Evolutionary conservation across 306 rosid species (phyloP), one percentile per base, ranked within the genome.

Genomic region (Prunus padus): DNA sequence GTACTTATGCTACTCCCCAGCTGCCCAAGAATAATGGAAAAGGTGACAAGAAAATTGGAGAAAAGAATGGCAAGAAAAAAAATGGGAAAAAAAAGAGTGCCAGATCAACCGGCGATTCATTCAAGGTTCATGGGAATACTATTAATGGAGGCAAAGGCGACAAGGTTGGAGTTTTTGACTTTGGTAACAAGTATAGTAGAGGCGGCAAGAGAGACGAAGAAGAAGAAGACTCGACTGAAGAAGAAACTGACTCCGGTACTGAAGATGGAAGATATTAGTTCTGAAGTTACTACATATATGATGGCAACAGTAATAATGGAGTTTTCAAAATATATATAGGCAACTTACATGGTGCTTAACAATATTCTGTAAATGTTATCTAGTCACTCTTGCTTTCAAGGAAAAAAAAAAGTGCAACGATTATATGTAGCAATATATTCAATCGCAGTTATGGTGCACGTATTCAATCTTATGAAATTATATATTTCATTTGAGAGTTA

Each of bases 201-300:
- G 69, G 69, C 16, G 1, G 8, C 47, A 65, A 65, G 11, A 33
- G 40, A 65, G 69, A 37, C 1, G 69, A 63, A 7, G 67, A 37
- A 23, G 42, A 37, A 37, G 42, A 37, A 37, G 42, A 37, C 9
- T 65, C 69, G 47, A 65, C 47, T 64, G 69, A 64, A 31, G 69
- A 64, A 64, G 69, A 65, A 37, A 65, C 23, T 65, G 69, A 65
- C 47, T 64, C 49, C 69, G 19, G 69, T 37, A 23, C 40, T 65
- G 50, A 65, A 65, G 69, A 33, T 26, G 28, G 37, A 18, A 46
- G 51, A 46, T 15, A 46, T 37, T 37, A 37, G 42, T 37, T 37
- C 42, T 37, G 42, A 33, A 33, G 42, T 33, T 33, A 37, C 42
- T 37, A 1, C 42, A 6, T 37, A 37, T 37, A 37, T 37, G 42